Evolutionary conservation across 495 filamentous ascomycete species (phyloP).

Genomic region (Hypoxylon rickii): DNA sequence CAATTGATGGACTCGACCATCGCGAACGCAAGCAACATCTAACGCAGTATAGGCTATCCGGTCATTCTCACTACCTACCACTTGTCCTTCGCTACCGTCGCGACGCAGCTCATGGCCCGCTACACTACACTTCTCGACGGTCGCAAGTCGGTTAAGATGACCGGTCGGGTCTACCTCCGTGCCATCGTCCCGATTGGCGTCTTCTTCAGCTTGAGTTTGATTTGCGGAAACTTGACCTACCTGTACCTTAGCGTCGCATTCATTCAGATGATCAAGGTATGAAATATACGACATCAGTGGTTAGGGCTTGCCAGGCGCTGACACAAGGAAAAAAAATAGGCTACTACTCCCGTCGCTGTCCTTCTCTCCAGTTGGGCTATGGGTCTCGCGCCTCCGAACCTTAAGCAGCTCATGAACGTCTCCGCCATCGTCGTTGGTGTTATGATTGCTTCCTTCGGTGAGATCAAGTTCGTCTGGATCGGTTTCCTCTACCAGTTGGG

Average conservation of each 20-base stretch:
- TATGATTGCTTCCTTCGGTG: conserved; percentile 85
- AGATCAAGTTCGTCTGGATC: conserved; percentile 86
- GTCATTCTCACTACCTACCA: conserved; percentile 94
- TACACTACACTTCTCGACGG: conserved; percentile 85
- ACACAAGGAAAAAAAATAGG: conserved; percentile 54
- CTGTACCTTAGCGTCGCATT: conserved; percentile 91
- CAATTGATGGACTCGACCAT: background rate
- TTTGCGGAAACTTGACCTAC: conserved; percentile 92
- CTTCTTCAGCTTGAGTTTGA: conserved; percentile 92
- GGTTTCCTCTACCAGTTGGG: conserved; percentile 86
- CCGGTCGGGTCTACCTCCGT: conserved; percentile 83
- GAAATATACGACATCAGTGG: background rate
- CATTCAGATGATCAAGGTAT: conserved; percentile 93
- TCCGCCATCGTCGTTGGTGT: conserved; percentile 89
- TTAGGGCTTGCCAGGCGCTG: too few relatives aligned
- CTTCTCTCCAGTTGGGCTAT: conserved; percentile 83
- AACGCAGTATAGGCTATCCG: conserved; percentile 55
- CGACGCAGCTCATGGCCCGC: conserved; percentile 87
- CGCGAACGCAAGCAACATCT: conserved; percentile 26
- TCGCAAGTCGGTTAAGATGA: conserved; percentile 91
- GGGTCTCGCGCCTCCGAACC: conserved; percentile 74
- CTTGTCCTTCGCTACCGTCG: conserved; percentile 82
- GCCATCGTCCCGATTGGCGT: conserved; percentile 91
- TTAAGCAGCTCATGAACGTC: conserved; percentile 83
- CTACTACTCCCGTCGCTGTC: conserved; percentile 88